phyloP scores from a whole-genome alignment of 352 stramenopile species.

The Thalassiosira mediterranea region DNA sequence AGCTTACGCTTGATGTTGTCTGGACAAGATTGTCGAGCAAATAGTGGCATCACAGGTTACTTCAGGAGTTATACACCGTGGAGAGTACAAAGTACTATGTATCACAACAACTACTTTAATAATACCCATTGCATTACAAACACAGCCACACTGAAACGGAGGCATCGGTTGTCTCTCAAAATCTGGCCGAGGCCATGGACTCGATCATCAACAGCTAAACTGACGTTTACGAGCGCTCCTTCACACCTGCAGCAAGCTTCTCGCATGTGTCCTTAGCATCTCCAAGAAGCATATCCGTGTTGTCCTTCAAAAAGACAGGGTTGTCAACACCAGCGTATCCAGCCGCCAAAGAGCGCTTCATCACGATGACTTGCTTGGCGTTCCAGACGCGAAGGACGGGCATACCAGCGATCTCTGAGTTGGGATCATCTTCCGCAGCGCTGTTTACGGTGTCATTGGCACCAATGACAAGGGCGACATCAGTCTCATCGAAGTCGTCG shows the following conservation, averaged over 20 bases:
- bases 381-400: slow-evolving; percentile 92
- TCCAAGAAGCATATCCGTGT: slow-evolving; percentile 91
- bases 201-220: too few species aligned
- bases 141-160: too few species aligned
- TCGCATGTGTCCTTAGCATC: slow-evolving; percentile 91
- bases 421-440: slow-evolving; percentile 91
- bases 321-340: slow-evolving; percentile 94
- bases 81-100: too few species aligned
- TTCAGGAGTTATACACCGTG: too few species aligned
- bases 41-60: too few species aligned
- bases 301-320: slow-evolving; percentile 90
- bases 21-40: too few species aligned
- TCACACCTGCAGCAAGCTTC: slow-evolving; percentile 54
- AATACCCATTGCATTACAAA: too few species aligned
- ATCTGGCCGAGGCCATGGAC: too few species aligned
- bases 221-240: too few species aligned
- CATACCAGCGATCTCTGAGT: slow-evolving; percentile 91
- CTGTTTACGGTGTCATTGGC: slow-evolving; percentile 92
- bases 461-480: slow-evolving; percentile 90
- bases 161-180: too few species aligned
- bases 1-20: too few species aligned
- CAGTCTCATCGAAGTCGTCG: slow-evolving; percentile 80
- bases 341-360: slow-evolving; percentile 90
- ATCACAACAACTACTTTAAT: too few species aligned
- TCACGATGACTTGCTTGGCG: slow-evolving; percentile 88